phyloP scores from a whole-genome alignment of 768 basidiomycete genomes.

The Sistotremastrum niveocremeum region DNA sequence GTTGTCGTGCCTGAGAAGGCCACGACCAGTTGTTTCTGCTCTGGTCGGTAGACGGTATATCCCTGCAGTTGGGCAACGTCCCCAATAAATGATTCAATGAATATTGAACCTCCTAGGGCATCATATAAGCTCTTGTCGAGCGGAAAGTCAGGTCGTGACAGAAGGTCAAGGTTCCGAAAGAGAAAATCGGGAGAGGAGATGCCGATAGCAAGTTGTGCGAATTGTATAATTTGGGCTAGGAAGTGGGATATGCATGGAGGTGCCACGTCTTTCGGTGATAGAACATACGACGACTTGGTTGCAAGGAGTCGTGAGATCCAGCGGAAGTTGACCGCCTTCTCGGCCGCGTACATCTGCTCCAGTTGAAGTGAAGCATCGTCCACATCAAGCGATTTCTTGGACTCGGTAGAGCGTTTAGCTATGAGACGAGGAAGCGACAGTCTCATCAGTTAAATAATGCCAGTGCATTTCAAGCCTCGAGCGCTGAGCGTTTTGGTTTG shows the following conservation, averaged over 20 bases:
- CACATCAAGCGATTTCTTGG: conserved; percentile 12
- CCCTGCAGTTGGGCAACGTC: conserved; percentile 30
- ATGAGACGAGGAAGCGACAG: too few species aligned
- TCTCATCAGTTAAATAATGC: too few species aligned
- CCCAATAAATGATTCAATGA: conserved; percentile 29
- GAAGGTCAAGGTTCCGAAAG: conserved; percentile 24
- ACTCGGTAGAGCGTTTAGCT: too few species aligned
- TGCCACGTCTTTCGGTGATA: conserved; percentile 28
- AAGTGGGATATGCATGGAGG: conserved; percentile 23
- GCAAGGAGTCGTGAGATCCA: conserved; percentile 37
- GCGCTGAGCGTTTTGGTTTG: too few species aligned
- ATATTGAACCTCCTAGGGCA: conserved; percentile 19
- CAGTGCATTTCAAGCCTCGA: too few species aligned
- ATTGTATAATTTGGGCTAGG: conserved; percentile 39
- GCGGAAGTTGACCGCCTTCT: conserved; percentile 42
- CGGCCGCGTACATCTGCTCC: conserved; percentile 35
- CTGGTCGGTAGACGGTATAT: conserved; percentile 32
- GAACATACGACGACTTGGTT: conserved; percentile 27
- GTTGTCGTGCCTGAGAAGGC: conserved; percentile 37
- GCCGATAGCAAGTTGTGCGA: conserved; percentile 39
- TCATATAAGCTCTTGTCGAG: conserved; percentile 29
- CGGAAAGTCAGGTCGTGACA: conserved; percentile 32
- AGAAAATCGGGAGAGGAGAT: conserved; percentile 28
- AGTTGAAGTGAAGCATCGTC: conserved; percentile 17
- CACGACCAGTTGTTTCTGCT: conserved; percentile 33